These are phyloP conservation scores for Sequoiadendron giganteum DNA, from an alignment of 75 land plant species.

Conservation along the genomic window DNA sequence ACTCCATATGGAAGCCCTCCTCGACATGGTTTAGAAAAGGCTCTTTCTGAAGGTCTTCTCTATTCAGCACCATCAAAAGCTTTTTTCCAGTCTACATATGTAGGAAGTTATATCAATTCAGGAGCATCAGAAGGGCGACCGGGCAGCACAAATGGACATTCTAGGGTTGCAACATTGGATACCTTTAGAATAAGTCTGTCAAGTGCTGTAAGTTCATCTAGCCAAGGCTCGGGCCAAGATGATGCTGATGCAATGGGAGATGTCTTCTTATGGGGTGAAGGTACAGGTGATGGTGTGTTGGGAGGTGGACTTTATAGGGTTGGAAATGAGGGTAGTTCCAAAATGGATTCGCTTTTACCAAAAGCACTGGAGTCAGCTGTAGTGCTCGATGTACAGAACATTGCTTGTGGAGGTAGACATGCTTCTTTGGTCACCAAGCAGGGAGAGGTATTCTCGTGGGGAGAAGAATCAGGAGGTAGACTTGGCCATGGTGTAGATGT, in stretches of 20 bases:
- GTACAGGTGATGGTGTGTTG: slow-evolving; percentile 67
- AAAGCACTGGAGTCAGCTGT: slow-evolving; percentile 79
- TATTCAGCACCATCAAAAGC: slow-evolving; percentile 32
- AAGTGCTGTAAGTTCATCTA: slow-evolving; percentile 88
- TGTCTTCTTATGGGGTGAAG: slow-evolving; percentile 90
- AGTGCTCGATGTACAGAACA: slow-evolving; percentile 71
- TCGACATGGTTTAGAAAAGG: slow-evolving; percentile 55
- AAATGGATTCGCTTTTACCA: slow-evolving; percentile 70
- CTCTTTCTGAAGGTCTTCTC: slow-evolving; percentile 50
- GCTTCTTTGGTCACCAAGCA: slow-evolving; percentile 82
- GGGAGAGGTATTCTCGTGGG: slow-evolving; percentile 90
- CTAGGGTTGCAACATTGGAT: slow-evolving; percentile 34
- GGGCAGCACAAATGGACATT: slow-evolving; percentile 33
- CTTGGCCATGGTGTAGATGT: slow-evolving; percentile 87
- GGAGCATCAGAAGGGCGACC: slow-evolving; percentile 41
- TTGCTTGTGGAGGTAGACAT: slow-evolving; percentile 80
- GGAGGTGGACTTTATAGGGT: slow-evolving; percentile 62
- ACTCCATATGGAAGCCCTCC: slow-evolving; percentile 58
- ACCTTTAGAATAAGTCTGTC: slow-evolving; percentile 72
- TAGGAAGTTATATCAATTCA: slow-evolving; percentile 38
- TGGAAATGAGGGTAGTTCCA: slow-evolving; percentile 39
- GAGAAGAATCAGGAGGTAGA: slow-evolving; percentile 86
- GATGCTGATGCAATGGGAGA: slow-evolving; percentile 83
- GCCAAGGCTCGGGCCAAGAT: slow-evolving; percentile 88
- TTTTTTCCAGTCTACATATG: slow-evolving; percentile 30